Percentiles rank a stretch among this genome's conserved stretches.
phyloP scores from a whole-genome alignment of 2,329 filamentous ascomycete species.

The Pseudogymnoascus sp. region DNA sequence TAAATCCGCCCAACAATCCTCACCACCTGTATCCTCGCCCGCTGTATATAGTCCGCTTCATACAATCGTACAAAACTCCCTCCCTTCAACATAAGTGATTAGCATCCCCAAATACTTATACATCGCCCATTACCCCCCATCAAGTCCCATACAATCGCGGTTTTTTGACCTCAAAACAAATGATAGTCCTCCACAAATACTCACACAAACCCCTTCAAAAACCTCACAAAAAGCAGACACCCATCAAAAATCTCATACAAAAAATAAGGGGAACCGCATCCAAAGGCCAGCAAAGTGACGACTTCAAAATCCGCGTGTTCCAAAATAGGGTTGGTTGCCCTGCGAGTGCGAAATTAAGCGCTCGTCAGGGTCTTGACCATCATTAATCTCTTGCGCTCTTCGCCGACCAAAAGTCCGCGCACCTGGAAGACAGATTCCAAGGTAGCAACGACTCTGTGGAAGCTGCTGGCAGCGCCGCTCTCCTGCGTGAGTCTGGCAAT shows the following conservation, averaged over 20 bases:
- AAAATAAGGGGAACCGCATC: not conserved
- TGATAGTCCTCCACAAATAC: not conserved
- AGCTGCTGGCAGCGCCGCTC: conserved; percentile 82
- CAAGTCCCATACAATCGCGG: not conserved
- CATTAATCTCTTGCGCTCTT: conserved; percentile 58
- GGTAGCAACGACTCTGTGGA: conserved; percentile 73
- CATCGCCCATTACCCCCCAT: not conserved
- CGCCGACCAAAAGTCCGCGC: conserved; percentile 60
- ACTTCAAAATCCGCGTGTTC: conserved; percentile 4
- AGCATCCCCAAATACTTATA: not conserved
- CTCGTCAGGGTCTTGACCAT: conserved; percentile 57
- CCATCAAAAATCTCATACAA: not conserved
- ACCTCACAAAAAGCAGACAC: not conserved
- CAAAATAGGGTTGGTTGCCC: not conserved
- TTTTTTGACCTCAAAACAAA: not conserved
- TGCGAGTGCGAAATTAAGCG: not conserved
- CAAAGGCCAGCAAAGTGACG: not conserved
- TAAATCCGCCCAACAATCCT: not conserved
- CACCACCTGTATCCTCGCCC: not conserved
- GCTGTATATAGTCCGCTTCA: not conserved
- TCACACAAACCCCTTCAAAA: not conserved
- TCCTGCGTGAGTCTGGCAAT: conserved; percentile 84
- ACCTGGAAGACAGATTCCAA: conserved; percentile 60
- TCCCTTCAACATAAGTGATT: not conserved
- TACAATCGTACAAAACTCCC: not conserved